These are phyloP conservation scores for Podospora tetraspora DNA, from an alignment of 495 filamentous ascomycete species.

Conservation along the genomic window DNA sequence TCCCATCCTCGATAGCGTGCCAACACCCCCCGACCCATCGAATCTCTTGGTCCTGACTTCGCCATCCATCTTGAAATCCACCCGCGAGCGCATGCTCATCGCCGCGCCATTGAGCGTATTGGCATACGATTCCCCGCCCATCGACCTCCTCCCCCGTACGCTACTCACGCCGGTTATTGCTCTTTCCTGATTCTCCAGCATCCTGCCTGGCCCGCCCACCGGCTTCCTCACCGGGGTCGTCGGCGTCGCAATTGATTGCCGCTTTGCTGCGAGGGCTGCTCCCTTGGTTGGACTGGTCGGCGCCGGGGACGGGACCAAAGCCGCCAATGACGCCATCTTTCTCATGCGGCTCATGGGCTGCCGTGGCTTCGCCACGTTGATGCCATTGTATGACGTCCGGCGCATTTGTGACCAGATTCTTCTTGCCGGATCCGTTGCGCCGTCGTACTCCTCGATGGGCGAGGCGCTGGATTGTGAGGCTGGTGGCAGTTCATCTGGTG, in stretches of 20 bases:
- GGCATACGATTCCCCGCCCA: background rate
- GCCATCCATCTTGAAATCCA: background rate
- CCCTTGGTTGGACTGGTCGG: background rate
- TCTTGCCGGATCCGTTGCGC: constrained; percentile 37
- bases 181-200: background rate
- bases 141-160: background rate
- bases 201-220: background rate
- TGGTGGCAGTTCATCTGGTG: background rate
- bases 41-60: background rate
- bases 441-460: constrained; percentile 9
- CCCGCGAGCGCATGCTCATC: background rate
- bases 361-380: constrained; percentile 11
- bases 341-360: constrained; percentile 20
- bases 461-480: constrained; percentile 1
- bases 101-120: background rate
- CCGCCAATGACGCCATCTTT: constrained; percentile 13
- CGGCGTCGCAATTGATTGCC: background rate
- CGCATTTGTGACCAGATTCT: constrained; percentile 47
- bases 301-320: background rate
- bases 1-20: background rate
- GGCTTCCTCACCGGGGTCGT: background rate
- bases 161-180: background rate
- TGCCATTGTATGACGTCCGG: constrained; percentile 21
- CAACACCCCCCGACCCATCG: background rate
- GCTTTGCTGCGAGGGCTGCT: background rate